These are phyloP conservation scores for Coleophoma eucalyptorum DNA, from an alignment of 2,329 filamentous ascomycete species.

Conservation along the genomic window DNA sequence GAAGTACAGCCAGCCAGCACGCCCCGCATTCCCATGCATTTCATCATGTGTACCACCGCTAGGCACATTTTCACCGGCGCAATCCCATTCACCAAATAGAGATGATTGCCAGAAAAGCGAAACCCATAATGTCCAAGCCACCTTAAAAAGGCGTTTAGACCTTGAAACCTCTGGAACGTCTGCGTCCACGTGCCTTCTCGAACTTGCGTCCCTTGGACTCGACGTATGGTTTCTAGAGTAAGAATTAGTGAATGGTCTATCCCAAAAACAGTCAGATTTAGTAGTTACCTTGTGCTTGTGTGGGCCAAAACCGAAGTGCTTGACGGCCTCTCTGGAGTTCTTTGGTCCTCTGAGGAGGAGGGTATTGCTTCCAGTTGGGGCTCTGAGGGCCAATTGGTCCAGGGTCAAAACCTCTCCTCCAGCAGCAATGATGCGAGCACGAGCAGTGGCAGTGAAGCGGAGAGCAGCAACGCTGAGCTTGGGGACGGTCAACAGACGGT, in stretches of 20 bases:
- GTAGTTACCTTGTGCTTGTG: slow-evolving; percentile 86
- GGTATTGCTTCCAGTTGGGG: slow-evolving; percentile 95
- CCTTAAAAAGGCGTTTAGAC: slow-evolving; percentile 61
- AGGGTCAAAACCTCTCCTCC: slow-evolving; percentile 94
- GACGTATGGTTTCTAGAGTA: slow-evolving; percentile 81
- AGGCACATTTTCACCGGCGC: too few species aligned
- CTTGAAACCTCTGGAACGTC: slow-evolving; percentile 99
- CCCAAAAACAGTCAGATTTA: slow-evolving; percentile 27
- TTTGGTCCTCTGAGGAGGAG: slow-evolving; percentile 96
- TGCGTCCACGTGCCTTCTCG: slow-evolving; percentile 97
- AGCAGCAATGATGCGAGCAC: slow-evolving; percentile 87
- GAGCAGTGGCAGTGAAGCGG: slow-evolving; percentile 93
- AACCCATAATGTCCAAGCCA: too few species aligned
- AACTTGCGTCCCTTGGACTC: slow-evolving; percentile 99
- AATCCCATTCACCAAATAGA: slow-evolving; percentile 12
- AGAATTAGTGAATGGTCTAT: slow-evolving; percentile 27
- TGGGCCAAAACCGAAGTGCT: slow-evolving; percentile 98
- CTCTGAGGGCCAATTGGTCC: slow-evolving; percentile 93
- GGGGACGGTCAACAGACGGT: slow-evolving; percentile 84
- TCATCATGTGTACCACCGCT: background rate
- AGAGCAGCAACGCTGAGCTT: slow-evolving; percentile 93
- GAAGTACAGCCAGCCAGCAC: background rate
- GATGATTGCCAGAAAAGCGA: slow-evolving; percentile 10
- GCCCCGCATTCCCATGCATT: slow-evolving; percentile 14
- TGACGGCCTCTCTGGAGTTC: slow-evolving; percentile 95